These are phyloP conservation scores for Blastomyces gilchristii DNA, from an alignment of 2,329 filamentous ascomycete genomes.

Conservation along the genomic window DNA sequence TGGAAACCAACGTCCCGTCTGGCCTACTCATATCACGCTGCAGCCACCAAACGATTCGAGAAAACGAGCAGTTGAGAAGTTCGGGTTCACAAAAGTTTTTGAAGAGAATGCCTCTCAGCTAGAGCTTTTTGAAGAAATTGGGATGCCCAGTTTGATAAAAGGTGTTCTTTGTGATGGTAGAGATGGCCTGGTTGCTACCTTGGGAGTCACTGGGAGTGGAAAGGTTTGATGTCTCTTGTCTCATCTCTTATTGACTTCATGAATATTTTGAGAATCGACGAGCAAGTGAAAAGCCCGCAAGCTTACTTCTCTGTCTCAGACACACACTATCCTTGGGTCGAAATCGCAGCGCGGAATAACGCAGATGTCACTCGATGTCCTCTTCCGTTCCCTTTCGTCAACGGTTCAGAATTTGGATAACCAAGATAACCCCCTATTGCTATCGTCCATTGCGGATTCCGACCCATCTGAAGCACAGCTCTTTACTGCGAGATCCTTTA, in stretches of 20 bases:
- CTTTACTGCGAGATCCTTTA: conserved; percentile 61
- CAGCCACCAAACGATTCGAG: conserved; percentile 74
- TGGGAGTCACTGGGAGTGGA: conserved; percentile 90
- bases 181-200: conserved; percentile 79
- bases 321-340: conserved; percentile 89
- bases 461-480: conserved; percentile 75
- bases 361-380: conserved; percentile 78
- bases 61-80: conserved; percentile 81
- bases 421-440: conserved; percentile 47
- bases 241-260: background rate
- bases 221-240: conserved; percentile 52
- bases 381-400: conserved; percentile 70
- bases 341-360: conserved; percentile 78
- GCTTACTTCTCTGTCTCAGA: conserved; percentile 45
- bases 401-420: conserved; percentile 55
- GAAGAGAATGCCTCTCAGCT: conserved; percentile 76
- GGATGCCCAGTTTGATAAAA: conserved; percentile 63
- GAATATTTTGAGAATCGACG: background rate
- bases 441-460: conserved; percentile 63
- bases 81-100: conserved; percentile 88
- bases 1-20: conserved; percentile 26
- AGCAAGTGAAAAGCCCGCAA: background rate
- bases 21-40: conserved; percentile 60
- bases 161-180: conserved; percentile 75
- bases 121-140: conserved; percentile 74